These are phyloP conservation scores for Magnolia sinica DNA, from an alignment of 164 flowering plant species.

Conservation along the genomic window DNA sequence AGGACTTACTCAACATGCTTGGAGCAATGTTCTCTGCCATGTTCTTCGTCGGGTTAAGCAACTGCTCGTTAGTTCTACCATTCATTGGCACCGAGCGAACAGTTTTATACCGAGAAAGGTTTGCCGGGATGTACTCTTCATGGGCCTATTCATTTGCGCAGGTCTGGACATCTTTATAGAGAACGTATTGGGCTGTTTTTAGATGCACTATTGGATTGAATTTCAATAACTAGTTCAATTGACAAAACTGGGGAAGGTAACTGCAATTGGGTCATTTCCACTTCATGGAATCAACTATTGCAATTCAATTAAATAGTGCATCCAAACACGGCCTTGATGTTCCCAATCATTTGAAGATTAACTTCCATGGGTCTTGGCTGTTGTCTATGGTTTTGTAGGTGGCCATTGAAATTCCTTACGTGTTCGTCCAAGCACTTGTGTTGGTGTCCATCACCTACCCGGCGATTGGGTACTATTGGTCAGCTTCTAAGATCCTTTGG, in stretches of 20 bases:
- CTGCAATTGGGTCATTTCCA: too few relatives aligned
- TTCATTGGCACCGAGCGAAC: conserved; percentile 37
- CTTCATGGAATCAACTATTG: too few relatives aligned
- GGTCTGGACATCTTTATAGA: conserved; percentile 20
- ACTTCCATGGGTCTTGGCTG: too few relatives aligned
- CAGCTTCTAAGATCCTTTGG: conserved; percentile 37
- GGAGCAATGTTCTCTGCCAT: conserved; percentile 38
- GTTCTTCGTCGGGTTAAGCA: conserved; percentile 36
- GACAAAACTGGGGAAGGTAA: too few relatives aligned
- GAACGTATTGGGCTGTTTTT: not conserved
- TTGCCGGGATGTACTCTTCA: conserved; percentile 53
- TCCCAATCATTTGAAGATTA: too few relatives aligned
- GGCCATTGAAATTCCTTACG: conserved; percentile 37
- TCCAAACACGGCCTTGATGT: too few relatives aligned
- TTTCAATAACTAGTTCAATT: too few relatives aligned
- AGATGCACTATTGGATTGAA: too few relatives aligned
- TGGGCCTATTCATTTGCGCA: conserved; percentile 47
- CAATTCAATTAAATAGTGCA: too few relatives aligned
- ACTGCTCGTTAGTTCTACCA: conserved; percentile 40
- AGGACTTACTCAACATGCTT: conserved; percentile 41
- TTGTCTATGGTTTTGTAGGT: conserved; percentile 23
- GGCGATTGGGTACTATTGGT: conserved; percentile 30
- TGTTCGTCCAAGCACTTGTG: conserved; percentile 28
- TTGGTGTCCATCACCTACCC: conserved; percentile 37
- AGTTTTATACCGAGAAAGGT: conserved; percentile 43